Percentiles rank a stretch among this genome's conserved stretches.
Evolutionary conservation across 345 rosid genomes (phyloP).

Genomic region (Euphorbia pulcherrima): DNA sequence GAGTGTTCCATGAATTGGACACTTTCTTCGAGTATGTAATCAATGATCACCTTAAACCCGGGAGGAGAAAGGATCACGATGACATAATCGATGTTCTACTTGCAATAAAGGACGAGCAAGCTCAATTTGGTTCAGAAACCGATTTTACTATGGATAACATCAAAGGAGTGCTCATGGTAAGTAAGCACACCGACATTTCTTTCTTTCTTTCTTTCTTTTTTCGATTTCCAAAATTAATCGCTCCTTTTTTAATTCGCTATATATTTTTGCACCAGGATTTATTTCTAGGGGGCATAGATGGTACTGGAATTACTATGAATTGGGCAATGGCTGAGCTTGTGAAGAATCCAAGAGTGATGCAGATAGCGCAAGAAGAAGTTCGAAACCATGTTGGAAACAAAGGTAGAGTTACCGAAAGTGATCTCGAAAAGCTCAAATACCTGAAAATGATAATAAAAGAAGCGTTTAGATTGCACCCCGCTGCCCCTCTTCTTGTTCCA

Average conservation of each 20-base stretch:
- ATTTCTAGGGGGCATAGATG: constrained; percentile 46
- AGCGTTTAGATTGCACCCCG: constrained; percentile 51
- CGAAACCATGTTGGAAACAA: constrained; percentile 34
- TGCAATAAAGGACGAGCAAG: constrained; percentile 10
- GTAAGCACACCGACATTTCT: not conserved
- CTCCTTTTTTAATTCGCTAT: not conserved
- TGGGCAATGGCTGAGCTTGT: constrained; percentile 65
- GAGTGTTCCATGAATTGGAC: too few species aligned
- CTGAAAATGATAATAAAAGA: constrained; percentile 37
- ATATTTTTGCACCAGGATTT: not conserved
- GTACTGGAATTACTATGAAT: constrained; percentile 35
- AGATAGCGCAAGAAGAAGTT: constrained; percentile 55
- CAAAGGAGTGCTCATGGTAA: constrained; percentile 32
- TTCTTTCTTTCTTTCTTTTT: too few species aligned
- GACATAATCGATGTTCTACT: constrained; percentile 29
- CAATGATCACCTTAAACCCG: too few species aligned
- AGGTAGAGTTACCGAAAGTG: constrained; percentile 31
- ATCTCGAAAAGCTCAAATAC: constrained; percentile 33
- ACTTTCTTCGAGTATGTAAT: too few species aligned
- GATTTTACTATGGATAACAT: constrained; percentile 12
- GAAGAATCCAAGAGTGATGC: constrained; percentile 42
- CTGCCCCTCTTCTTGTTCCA: constrained; percentile 39
- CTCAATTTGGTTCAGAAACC: not conserved
- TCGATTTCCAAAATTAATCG: not conserved
- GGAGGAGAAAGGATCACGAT: not conserved